phyloP scores from a whole-genome alignment of 176 grass and related monocot species.

The Ensete ventricosum region DNA sequence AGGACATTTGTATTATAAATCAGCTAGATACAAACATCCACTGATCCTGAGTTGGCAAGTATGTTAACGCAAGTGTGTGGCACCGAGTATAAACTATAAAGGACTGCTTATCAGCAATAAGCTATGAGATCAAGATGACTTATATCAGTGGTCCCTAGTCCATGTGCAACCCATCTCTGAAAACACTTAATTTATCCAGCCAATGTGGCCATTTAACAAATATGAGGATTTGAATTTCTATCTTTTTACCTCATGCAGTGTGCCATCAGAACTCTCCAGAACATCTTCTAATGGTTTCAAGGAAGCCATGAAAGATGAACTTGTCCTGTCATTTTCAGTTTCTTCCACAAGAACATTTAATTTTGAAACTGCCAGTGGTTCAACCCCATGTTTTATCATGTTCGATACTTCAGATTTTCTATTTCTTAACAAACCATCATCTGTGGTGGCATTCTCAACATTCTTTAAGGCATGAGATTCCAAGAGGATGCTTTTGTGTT shows the following conservation, averaged over 20 bases:
- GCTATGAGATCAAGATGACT: too few relatives aligned
- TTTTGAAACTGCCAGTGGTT: conserved; percentile 25
- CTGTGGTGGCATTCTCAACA: conserved; percentile 26
- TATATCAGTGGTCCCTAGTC: background rate
- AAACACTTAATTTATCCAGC: background rate
- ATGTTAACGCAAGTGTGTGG: too few relatives aligned
- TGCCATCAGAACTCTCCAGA: conserved; percentile 38
- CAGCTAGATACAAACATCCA: too few relatives aligned
- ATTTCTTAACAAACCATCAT: conserved; percentile 23
- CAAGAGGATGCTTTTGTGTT: conserved; percentile 38
- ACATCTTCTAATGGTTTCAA: conserved; percentile 37
- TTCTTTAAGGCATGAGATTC: conserved; percentile 34
- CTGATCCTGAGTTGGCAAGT: too few relatives aligned
- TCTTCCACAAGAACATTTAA: conserved; percentile 59
- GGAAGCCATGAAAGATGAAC: conserved; percentile 27
- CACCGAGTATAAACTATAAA: too few relatives aligned
- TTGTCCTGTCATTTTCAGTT: conserved; percentile 56
- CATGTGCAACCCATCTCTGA: background rate
- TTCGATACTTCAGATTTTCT: conserved; percentile 21
- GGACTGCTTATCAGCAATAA: too few relatives aligned
- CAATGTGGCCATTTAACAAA: background rate
- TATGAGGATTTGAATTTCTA: background rate
- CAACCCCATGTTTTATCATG: conserved; percentile 32
- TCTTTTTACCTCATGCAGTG: conserved; percentile 47
- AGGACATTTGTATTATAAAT: too few relatives aligned